Conservation (phyloP, 208 protist genomes). For the Trypanosoma avium region DNA sequence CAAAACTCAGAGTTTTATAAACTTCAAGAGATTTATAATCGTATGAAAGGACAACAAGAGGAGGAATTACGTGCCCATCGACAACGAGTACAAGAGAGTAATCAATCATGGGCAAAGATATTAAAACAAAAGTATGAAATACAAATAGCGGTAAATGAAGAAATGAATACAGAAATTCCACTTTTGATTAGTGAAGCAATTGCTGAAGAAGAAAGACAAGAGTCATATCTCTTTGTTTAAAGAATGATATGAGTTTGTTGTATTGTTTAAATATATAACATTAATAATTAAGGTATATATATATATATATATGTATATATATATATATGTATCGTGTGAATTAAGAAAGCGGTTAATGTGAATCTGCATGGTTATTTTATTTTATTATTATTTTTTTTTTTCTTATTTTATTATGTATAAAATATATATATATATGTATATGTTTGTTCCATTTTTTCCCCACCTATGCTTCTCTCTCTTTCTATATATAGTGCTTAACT, state of each 20-base stretch:
- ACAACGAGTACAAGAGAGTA: constrained; percentile 36
- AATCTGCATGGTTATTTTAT: too few species aligned
- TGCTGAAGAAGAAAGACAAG: constrained; percentile 66
- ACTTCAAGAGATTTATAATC: constrained; percentile 46
- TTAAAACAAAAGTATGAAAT: constrained; percentile 52
- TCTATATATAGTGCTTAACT: too few species aligned
- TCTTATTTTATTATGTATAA: too few species aligned
- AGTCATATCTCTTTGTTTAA: constrained; percentile 22
- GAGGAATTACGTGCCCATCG: constrained; percentile 42
- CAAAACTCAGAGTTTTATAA: constrained; percentile 48
- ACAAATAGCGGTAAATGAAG: constrained; percentile 63
- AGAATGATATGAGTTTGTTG: background rate
- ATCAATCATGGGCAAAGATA: constrained; percentile 44
- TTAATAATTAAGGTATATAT: background rate
- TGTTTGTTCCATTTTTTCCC: too few species aligned
- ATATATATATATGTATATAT: constrained; percentile 8
- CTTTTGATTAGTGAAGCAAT: constrained; percentile 68
- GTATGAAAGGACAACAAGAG: constrained; percentile 33
- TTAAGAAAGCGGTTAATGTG: too few species aligned
- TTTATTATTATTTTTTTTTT: constrained; percentile 8
- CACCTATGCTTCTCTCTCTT: too few species aligned
- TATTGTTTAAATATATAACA: background rate
- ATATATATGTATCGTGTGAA: background rate
- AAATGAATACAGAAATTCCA: constrained; percentile 71
- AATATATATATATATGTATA: too few species aligned